Conservation (phyloP, 2,329 filamentous ascomycete species). For the Paracamarosporium sp. region DNA sequence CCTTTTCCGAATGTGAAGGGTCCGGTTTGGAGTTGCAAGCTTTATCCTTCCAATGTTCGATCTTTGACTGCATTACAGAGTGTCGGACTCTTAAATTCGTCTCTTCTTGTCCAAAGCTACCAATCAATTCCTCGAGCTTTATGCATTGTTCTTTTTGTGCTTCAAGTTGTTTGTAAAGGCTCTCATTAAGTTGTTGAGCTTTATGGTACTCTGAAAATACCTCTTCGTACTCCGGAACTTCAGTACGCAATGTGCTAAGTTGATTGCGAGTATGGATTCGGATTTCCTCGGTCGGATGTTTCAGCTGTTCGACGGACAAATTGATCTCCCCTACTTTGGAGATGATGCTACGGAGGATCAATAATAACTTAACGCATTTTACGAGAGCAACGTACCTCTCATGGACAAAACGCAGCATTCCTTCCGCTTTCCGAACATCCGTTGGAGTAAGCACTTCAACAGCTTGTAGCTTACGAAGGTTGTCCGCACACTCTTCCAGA, state of each 20-base stretch:
- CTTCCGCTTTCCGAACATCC: slow-evolving; percentile 29
- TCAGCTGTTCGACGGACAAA: neutral
- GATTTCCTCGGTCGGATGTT: slow-evolving; percentile 11
- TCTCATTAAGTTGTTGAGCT: slow-evolving; percentile 17
- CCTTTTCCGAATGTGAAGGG: slow-evolving; percentile 10
- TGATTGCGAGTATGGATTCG: slow-evolving; percentile 20
- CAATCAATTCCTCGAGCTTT: slow-evolving; percentile 19
- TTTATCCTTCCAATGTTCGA: slow-evolving; percentile 15
- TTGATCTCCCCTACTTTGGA: slow-evolving; percentile 22
- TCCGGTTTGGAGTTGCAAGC: neutral
- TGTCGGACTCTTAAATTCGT: slow-evolving; percentile 12
- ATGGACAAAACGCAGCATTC: slow-evolving; percentile 28
- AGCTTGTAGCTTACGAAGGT: slow-evolving; percentile 22
- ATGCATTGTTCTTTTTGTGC: slow-evolving; percentile 18
- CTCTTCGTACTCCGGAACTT: slow-evolving; percentile 29
- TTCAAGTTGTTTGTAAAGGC: slow-evolving; percentile 23
- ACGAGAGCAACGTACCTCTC: slow-evolving; percentile 19
- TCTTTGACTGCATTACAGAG: slow-evolving; percentile 22
- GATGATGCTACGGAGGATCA: slow-evolving; percentile 24
- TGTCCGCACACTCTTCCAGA: slow-evolving; percentile 25
- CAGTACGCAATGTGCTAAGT: slow-evolving; percentile 18
- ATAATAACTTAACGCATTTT: neutral
- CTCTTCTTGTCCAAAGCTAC: slow-evolving; percentile 16
- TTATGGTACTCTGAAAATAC: slow-evolving; percentile 20
- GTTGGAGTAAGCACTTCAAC: slow-evolving; percentile 24